These are phyloP conservation scores for Guyanaporus albipodus DNA, from an alignment of 768 basidiomycete genomes.

Conservation along the genomic window DNA sequence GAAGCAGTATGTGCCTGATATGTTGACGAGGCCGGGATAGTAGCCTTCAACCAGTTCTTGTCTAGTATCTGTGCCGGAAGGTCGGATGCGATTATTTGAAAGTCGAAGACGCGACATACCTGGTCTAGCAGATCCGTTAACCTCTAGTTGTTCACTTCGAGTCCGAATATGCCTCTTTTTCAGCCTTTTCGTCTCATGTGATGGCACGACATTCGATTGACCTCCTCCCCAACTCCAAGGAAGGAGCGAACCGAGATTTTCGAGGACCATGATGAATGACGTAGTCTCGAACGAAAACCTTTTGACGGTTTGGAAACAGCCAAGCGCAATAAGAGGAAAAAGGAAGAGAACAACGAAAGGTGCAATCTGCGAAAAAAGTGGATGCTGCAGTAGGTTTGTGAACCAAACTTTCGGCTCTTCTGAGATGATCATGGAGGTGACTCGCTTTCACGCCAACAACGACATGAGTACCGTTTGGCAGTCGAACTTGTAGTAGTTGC, in stretches of 20 bases:
- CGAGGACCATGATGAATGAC: conserved; percentile 50
- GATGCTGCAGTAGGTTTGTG: conserved; percentile 36
- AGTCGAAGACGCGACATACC: conserved; percentile 21
- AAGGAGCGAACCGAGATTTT: conserved; percentile 48
- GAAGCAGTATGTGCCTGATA: conserved; percentile 95
- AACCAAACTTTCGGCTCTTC: conserved; percentile 40
- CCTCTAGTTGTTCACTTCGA: conserved; percentile 53
- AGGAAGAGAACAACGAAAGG: conserved; percentile 53
- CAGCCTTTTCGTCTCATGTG: conserved; percentile 40
- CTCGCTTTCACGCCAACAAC: conserved; percentile 25
- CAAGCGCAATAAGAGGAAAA: conserved; percentile 35
- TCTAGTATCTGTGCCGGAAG: conserved; percentile 17
- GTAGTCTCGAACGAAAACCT: conserved; percentile 28
- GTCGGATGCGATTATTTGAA: not conserved
- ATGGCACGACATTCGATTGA: conserved; percentile 19
- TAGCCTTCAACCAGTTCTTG: conserved; percentile 37
- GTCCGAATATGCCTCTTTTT: conserved; percentile 50
- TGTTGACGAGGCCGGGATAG: conserved; percentile 92
- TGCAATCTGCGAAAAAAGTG: conserved; percentile 51
- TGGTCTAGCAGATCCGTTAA: conserved; percentile 33
- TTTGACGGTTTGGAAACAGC: conserved; percentile 28
- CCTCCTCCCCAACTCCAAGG: conserved; percentile 61
- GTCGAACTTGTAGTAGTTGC: conserved; percentile 15
- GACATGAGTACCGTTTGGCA: conserved; percentile 26
- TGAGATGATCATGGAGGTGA: conserved; percentile 41